Base-by-base conservation (phyloP, 257 asterid species). In the Cynanchum wilfordii region DNA sequence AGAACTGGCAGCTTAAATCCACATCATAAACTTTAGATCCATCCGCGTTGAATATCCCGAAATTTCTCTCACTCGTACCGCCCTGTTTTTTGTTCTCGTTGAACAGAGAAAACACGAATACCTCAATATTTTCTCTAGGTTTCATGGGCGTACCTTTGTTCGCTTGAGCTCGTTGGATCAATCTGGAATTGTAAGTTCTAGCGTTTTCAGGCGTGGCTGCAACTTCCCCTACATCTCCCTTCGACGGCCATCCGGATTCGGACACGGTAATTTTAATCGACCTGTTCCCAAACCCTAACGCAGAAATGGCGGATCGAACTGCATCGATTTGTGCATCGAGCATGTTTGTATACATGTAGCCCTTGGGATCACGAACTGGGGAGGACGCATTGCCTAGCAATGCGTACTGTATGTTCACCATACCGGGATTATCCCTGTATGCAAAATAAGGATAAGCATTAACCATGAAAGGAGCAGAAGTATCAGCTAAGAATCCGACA, bases 51-150 rank as follows among this genome's bases (percentile, higher is more conserved):
- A 89, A 92, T 84, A 91, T 60, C 24, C 97, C 97, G 51, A 89
- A 89, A 68, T 91, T 89, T 44, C 93, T 89, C 87, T 91, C 97
- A 1, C 95, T 88, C 20, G 90, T 87, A 0, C 90, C 96, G 0
- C 96, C 96, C 3, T 91, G 89, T 79, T 92, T 89, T 76, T 45
- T 71, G 59, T 92, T 82, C 64, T 92, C 97, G 15, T 89, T 92
- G 47, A 92, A 92, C 81, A 92, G 38, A 0, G 97, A 95, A 33
- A 92, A 92, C 9, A 92, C 64, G 47, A 89, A 89, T 10, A 95
- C 95, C 84, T 82, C 86, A n/a, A 79, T 82, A 13, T 66, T 74
- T 13, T 50, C 82, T 78, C 76, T 88, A 0, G 96, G 97, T 80
- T 84, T 74, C 60, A 83, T 82, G 24, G 97, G 97, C 20, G 97